Evolutionary conservation across 202 grass and related monocot genomes (phyloP).

Genomic region (Carex arenaria): DNA sequence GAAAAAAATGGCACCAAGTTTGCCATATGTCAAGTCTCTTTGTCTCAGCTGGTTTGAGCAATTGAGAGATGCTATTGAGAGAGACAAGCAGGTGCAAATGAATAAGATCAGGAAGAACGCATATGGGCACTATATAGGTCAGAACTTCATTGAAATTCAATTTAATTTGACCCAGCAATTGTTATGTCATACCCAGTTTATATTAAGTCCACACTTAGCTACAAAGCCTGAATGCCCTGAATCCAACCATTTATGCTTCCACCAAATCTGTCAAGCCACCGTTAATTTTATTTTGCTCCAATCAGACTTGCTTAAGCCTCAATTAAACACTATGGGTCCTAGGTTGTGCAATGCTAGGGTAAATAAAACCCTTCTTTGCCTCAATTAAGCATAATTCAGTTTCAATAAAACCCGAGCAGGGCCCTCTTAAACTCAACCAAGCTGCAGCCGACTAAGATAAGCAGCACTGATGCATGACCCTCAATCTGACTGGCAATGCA

Average conservation of each 20-base stretch:
- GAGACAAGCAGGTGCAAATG: slow-evolving; percentile 57
- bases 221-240: not conserved
- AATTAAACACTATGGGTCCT: no score
- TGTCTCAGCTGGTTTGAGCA: slow-evolving; percentile 97
- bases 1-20: slow-evolving; percentile 65
- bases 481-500: not conserved
- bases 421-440: not conserved
- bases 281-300: not conserved
- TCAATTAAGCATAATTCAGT: not conserved
- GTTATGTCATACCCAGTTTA: slow-evolving; percentile 2
- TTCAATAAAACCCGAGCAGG: not conserved
- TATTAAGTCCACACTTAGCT: not conserved
- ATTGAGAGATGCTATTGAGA: slow-evolving; percentile 60
- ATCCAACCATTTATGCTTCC: not conserved
- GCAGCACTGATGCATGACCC: not conserved
- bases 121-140: slow-evolving; percentile 44
- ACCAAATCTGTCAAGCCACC: not conserved
- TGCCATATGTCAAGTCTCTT: slow-evolving; percentile 84
- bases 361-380: not conserved
- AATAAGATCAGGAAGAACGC: slow-evolving; percentile 53
- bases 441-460: not conserved
- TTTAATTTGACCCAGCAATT: not conserved
- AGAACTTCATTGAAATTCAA: not conserved
- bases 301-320: not conserved
- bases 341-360: no score